Conservation (phyloP, 2,329 filamentous ascomycete genomes). For the Coniochaeta sp. region DNA sequence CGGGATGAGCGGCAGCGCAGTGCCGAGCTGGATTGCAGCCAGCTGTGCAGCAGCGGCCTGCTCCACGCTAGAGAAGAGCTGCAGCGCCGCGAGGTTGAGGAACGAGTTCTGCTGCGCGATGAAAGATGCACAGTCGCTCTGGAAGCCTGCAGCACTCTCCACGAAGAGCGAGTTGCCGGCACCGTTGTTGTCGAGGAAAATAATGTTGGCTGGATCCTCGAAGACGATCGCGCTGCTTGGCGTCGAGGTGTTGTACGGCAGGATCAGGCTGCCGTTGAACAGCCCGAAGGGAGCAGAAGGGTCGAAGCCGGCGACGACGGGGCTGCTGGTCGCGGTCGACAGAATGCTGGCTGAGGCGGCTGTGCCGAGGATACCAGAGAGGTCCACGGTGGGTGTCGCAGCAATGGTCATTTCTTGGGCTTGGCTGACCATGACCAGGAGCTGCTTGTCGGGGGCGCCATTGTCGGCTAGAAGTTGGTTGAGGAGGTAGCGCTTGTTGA, state of each 20-base stretch:
- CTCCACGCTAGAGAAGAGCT: constrained; percentile 20
- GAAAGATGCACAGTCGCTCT: constrained; percentile 23
- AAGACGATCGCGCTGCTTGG: constrained; percentile 23
- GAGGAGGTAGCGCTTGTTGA: constrained; percentile 28
- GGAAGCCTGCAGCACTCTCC: constrained; percentile 22
- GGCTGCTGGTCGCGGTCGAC: constrained; percentile 8
- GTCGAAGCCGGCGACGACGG: constrained; percentile 18
- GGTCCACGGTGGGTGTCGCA: constrained; percentile 15
- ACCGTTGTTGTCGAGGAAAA: constrained; percentile 21
- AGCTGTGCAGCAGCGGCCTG: constrained; percentile 20
- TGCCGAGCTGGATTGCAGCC: constrained; percentile 14
- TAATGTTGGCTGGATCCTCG: constrained; percentile 28
- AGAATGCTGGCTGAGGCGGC: constrained; percentile 5
- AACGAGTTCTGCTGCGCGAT: constrained; percentile 17
- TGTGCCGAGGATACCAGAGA: constrained; percentile 8
- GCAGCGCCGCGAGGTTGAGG: constrained; percentile 16
- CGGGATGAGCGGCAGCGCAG: constrained; percentile 6
- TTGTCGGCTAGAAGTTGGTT: constrained; percentile 31
- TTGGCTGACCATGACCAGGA: constrained; percentile 30
- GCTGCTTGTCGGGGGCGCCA: constrained; percentile 20
- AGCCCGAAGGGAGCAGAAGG: constrained; percentile 24
- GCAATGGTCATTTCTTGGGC: constrained; percentile 26
- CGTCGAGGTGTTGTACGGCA: constrained; percentile 22
- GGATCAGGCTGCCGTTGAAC: constrained; percentile 23
- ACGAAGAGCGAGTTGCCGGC: constrained; percentile 20